phyloP scores from a whole-genome alignment of 208 protist species.

The Tritrichomonas musculus region DNA sequence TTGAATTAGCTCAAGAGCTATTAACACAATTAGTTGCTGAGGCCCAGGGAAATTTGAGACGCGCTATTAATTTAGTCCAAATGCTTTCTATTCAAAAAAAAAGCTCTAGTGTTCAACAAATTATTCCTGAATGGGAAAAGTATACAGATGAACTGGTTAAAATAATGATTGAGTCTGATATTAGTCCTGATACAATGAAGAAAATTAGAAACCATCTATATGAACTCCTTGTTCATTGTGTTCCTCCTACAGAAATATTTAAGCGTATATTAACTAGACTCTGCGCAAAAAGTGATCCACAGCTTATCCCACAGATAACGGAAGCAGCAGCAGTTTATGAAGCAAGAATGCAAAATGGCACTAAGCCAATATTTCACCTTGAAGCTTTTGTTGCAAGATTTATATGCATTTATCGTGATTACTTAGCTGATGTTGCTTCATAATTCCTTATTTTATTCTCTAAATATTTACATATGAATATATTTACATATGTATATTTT shows the following conservation, averaged over 20 bases:
- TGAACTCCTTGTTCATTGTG: conserved; percentile 92
- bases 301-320: neutral
- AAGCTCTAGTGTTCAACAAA: conserved; percentile 51
- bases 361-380: conserved; percentile 92
- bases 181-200: conserved; percentile 69
- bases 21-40: conserved; percentile 59
- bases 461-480: too few species aligned
- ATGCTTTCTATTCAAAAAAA: conserved; percentile 44
- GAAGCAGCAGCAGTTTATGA: neutral
- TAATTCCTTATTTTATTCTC: too few species aligned
- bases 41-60: conserved; percentile 80
- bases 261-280: conserved; percentile 28
- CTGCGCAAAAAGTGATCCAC: neutral
- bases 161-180: conserved; percentile 79
- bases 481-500: neutral
- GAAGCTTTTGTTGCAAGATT: conserved; percentile 89
- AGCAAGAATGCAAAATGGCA: conserved; percentile 60
- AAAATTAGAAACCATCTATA: conserved; percentile 87
- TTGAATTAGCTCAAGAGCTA: conserved; percentile 54
- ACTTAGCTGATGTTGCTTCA: too few species aligned
- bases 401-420: conserved; percentile 63
- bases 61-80: conserved; percentile 90
- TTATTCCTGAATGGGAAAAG: conserved; percentile 81
- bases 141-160: conserved; percentile 76
- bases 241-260: conserved; percentile 87